These are phyloP conservation scores for Physaria fendleri DNA, from an alignment of 345 rosid genomes.

Conservation along the genomic window DNA sequence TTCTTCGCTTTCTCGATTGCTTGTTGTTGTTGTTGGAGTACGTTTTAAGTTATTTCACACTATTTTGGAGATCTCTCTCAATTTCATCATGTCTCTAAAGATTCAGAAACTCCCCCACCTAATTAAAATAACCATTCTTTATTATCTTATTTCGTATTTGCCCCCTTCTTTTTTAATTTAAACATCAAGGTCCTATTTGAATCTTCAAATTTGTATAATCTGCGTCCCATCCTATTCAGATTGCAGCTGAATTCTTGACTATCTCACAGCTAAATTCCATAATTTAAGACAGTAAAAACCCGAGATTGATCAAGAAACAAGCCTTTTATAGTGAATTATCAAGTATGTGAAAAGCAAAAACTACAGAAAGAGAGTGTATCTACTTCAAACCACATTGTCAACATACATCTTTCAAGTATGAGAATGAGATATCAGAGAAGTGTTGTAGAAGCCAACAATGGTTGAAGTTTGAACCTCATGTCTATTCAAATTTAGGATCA, in stretches of 20 bases:
- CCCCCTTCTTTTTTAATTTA: not conserved
- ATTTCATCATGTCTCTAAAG: conserved; percentile 15
- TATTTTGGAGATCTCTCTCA: conserved; percentile 7
- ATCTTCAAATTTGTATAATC: not conserved
- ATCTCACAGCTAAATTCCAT: too few species aligned
- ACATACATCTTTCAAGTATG: not conserved
- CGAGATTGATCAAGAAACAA: not conserved
- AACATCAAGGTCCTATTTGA: not conserved
- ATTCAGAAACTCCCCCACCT: conserved; percentile 17
- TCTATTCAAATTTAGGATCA: conserved; percentile 72
- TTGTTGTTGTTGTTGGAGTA: conserved; percentile 16
- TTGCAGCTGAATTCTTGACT: too few species aligned
- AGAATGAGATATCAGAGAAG: not conserved
- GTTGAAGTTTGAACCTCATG: conserved; percentile 13
- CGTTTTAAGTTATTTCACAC: conserved; percentile 17
- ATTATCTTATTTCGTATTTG: not conserved
- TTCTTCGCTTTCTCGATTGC: not conserved
- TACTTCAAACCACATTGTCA: not conserved
- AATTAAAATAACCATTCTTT: not conserved
- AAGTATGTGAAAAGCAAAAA: not conserved
- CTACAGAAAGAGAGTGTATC: not conserved
- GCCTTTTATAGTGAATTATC: not conserved
- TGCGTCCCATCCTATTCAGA: too few species aligned
- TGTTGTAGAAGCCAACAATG: not conserved
- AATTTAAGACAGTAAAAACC: not conserved